phyloP scores from a whole-genome alignment of 1,139 yeast genomes.

The Yamadazyma conglobata region DNA sequence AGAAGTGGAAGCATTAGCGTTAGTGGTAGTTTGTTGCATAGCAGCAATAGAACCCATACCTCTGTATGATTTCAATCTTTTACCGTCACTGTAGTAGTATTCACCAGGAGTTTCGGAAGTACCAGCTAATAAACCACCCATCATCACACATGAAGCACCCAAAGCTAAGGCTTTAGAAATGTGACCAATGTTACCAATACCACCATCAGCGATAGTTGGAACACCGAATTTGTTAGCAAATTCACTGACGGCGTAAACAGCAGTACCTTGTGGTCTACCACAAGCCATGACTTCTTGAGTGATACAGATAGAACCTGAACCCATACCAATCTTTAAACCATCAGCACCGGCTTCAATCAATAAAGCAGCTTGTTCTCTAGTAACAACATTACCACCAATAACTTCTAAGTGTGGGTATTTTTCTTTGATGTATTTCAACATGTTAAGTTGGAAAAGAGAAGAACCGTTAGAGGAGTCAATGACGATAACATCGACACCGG shows the following conservation, averaged over 20 bases:
- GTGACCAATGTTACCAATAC: constrained; percentile 98
- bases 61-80: constrained; percentile 94
- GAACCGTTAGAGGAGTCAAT: constrained; percentile 97
- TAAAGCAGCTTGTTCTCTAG: constrained; percentile 98
- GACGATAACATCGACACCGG: constrained; percentile 96
- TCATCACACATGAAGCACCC: constrained; percentile 98
- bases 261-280: constrained; percentile 99
- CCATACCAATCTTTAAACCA: constrained; percentile 99
- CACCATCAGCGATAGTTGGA: constrained; percentile 99
- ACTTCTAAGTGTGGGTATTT: constrained; percentile 79
- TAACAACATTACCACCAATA: constrained; percentile 97
- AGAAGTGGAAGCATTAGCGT: constrained; percentile 95
- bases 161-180: constrained; percentile 93
- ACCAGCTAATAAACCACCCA: constrained; percentile 99
- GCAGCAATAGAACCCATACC: constrained; percentile 99
- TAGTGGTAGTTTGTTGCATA: constrained; percentile 86
- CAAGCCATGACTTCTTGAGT: constrained; percentile 99
- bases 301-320: constrained; percentile 97
- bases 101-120: constrained; percentile 98
- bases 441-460: constrained; percentile 88
- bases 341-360: constrained; percentile 96
- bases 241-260: constrained; percentile 83
- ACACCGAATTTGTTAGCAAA: constrained; percentile 88
- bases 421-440: constrained; percentile 87
- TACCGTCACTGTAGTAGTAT: constrained; percentile 95